Base-by-base conservation (phyloP, 2,329 filamentous ascomycete genomes). In the Metarhizium humberi region DNA sequence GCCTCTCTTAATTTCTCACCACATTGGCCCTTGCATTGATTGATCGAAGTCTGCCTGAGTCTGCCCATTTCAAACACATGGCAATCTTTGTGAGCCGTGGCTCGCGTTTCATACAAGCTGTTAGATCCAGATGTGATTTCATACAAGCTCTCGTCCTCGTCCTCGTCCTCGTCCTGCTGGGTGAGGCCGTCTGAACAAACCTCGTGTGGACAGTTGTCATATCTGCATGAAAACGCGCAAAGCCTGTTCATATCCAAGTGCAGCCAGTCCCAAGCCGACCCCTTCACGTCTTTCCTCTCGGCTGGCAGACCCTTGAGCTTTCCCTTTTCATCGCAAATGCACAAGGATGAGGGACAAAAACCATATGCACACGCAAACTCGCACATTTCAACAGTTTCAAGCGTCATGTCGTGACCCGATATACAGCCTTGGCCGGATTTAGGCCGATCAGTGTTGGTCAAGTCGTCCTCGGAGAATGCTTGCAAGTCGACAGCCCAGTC, bases 401-500 rank as follows among this genome's bases (percentile, higher is more conserved):
- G 13, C 2, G 47, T 32, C 6, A 49, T 2, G 13, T 49, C 47
- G 47, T 16, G 25, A 20, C 47, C 47, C 14, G 6, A 6, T 14
- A 32, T 32, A 13, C 47, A 49, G 14, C 47, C 47, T 16, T 49
- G 10, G 47, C 47, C 47, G 6, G 16, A 49, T 34, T 16, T 14
- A 16, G 47, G 47, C 10, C 25, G 47, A 16, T 49, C 47, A 32
- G 25, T n/a, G 47, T 16, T 29, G 25, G 16, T 8, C 5, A 49
- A 3, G 10, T 49, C 29, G 2, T 49, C 47, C 25, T 10, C 14
- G 6, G 30, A 51, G 29, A 55, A 54, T 7, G 14, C n/a, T 18
- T 55, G 32, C n/a, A 57, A 34, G 42, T 57, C 53, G 25, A 57
- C 34, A 25, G 56, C 53, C 51, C 53, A 57, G 25, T 55, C 53